These are phyloP conservation scores for Wickerhamiella kazuoi DNA, from an alignment of 805 yeast genomes.

Conservation along the genomic window DNA sequence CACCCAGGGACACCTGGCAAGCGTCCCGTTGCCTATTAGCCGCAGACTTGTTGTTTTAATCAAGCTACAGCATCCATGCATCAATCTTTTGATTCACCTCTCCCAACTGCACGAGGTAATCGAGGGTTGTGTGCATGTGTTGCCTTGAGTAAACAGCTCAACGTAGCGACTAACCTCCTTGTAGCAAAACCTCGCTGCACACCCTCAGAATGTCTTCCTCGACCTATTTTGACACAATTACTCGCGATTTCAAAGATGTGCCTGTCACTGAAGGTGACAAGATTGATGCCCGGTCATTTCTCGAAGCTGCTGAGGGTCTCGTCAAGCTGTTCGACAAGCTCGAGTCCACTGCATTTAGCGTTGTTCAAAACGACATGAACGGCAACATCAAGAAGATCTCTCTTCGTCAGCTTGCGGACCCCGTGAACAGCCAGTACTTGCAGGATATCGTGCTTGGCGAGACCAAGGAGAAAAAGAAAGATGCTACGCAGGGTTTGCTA, in stretches of 20 bases:
- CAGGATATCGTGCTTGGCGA: conserved; percentile 66
- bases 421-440: conserved; percentile 45
- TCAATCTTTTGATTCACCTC: too few species aligned
- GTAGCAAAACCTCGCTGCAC: too few species aligned
- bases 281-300: conserved; percentile 55
- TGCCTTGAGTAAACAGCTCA: too few species aligned
- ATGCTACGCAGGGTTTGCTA: conserved; percentile 77
- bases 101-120: too few species aligned
- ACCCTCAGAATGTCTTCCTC: not conserved
- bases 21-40: too few species aligned
- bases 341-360: conserved; percentile 70
- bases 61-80: too few species aligned
- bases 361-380: conserved; percentile 73
- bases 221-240: conserved; percentile 68
- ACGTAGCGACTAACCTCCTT: too few species aligned
- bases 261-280: conserved; percentile 40
- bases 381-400: conserved; percentile 72
- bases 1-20: too few species aligned
- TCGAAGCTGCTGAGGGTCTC: conserved; percentile 70
- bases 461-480: conserved; percentile 43
- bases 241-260: conserved; percentile 59
- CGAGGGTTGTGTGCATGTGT: too few species aligned
- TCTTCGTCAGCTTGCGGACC: conserved; percentile 44
- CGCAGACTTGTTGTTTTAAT: too few species aligned
- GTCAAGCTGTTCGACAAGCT: conserved; percentile 65